These are phyloP conservation scores for Alectoria sarmentosa DNA, from an alignment of 495 filamentous ascomycete genomes.

Conservation along the genomic window DNA sequence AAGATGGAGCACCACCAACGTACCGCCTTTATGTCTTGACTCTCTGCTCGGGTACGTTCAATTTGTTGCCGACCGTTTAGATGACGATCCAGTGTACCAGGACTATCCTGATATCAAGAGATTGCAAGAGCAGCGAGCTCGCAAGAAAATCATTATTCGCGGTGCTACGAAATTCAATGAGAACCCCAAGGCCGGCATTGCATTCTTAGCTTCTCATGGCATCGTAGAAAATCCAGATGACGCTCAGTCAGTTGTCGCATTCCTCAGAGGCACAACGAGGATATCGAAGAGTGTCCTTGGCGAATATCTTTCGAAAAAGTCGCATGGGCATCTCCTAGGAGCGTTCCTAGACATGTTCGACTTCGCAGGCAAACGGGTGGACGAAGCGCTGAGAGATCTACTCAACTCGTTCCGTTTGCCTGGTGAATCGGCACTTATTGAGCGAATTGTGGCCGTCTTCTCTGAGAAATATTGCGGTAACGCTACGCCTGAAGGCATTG, in stretches of 20 bases:
- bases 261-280: slow-evolving; percentile 77
- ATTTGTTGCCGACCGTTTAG: slow-evolving; percentile 78
- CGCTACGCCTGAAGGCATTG: slow-evolving; percentile 64
- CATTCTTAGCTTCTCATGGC: slow-evolving; percentile 73
- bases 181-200: slow-evolving; percentile 82
- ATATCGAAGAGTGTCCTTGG: slow-evolving; percentile 87
- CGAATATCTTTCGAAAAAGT: slow-evolving; percentile 85
- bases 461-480: slow-evolving; percentile 77
- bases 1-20: slow-evolving; percentile 98
- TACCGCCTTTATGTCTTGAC: slow-evolving; percentile 90
- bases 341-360: slow-evolving; percentile 82
- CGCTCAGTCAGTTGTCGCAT: slow-evolving; percentile 65
- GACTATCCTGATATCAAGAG: slow-evolving; percentile 58
- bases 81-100: slow-evolving; percentile 56
- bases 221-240: slow-evolving; percentile 72
- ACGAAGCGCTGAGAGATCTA: slow-evolving; percentile 81
- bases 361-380: slow-evolving; percentile 77
- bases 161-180: slow-evolving; percentile 94
- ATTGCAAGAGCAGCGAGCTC: slow-evolving; percentile 61
- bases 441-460: slow-evolving; percentile 83
- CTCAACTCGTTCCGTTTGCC: slow-evolving; percentile 91
- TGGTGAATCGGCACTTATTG: slow-evolving; percentile 87
- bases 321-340: slow-evolving; percentile 70
- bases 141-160: slow-evolving; percentile 81
- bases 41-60: slow-evolving; percentile 85